phyloP scores from a whole-genome alignment of 108 stramenopile genomes.

The Bacterosira constricta region DNA sequence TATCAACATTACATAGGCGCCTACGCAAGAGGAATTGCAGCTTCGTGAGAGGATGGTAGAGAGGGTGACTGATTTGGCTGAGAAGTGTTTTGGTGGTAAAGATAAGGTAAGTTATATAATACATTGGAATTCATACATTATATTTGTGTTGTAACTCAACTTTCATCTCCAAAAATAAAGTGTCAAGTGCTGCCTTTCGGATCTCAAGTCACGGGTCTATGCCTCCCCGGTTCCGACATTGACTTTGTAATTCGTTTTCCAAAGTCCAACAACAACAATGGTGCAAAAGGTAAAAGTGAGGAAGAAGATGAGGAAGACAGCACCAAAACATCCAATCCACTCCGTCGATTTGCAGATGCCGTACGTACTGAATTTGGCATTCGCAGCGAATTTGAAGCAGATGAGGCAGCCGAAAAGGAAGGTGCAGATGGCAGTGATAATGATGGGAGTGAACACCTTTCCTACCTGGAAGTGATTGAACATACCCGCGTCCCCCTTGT shows the following conservation, averaged over 20 bases:
- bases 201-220: constrained; percentile 87
- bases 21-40: constrained; percentile 68
- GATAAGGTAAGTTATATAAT: constrained; percentile 26
- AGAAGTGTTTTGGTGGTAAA: constrained; percentile 43
- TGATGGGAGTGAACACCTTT: constrained; percentile 53
- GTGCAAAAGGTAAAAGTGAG: constrained; percentile 10
- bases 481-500: constrained; percentile 93
- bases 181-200: constrained; percentile 89
- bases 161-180: background rate
- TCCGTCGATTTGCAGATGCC: constrained; percentile 61
- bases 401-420: background rate
- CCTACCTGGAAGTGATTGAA: constrained; percentile 89
- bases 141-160: background rate
- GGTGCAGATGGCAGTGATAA: constrained; percentile 3
- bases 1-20: too few relatives aligned
- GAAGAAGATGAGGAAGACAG: constrained; percentile 13
- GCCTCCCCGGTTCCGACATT: constrained; percentile 87
- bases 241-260: constrained; percentile 71
- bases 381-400: constrained; percentile 20
- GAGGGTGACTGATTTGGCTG: constrained; percentile 52
- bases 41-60: constrained; percentile 57
- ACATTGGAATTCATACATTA: background rate
- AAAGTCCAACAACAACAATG: background rate
- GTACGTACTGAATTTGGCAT: constrained; percentile 58
- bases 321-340: constrained; percentile 26